phyloP scores from a whole-genome alignment of 2,329 filamentous ascomycete species.

The Beauveria medogensis region DNA sequence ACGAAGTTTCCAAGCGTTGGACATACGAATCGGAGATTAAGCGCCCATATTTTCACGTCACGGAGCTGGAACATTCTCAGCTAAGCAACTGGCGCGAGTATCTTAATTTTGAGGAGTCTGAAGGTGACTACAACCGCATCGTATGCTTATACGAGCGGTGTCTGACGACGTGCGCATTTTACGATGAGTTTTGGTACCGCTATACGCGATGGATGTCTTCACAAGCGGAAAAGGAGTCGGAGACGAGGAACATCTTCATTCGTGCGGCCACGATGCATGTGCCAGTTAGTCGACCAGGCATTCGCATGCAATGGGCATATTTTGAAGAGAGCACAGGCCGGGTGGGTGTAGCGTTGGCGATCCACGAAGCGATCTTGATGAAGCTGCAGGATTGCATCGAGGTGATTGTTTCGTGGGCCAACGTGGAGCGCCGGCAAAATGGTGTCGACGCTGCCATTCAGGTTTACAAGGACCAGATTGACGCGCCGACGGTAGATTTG shows the following conservation, averaged over 20 bases:
- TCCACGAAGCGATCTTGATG: conserved; percentile 73
- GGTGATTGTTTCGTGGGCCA: conserved; percentile 80
- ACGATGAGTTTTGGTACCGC: conserved; percentile 98
- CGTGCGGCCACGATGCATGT: conserved; percentile 79
- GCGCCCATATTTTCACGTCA: conserved; percentile 93
- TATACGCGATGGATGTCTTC: conserved; percentile 90
- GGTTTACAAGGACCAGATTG: conserved; percentile 73
- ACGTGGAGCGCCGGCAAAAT: conserved; percentile 73
- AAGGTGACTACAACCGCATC: conserved; percentile 67
- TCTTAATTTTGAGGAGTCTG: conserved; percentile 85
- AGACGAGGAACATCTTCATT: conserved; percentile 86
- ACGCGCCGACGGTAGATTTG: conserved; percentile 61
- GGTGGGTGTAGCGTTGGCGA: conserved; percentile 69
- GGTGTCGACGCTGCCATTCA: conserved; percentile 79
- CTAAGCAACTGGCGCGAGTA: conserved; percentile 92
- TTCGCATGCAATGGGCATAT: conserved; percentile 84
- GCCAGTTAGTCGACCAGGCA: conserved; percentile 73
- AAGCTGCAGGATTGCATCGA: conserved; percentile 75
- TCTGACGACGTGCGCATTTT: conserved; percentile 83
- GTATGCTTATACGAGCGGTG: conserved; percentile 91
- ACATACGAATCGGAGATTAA: conserved; percentile 92
- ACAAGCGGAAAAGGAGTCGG: conserved; percentile 74
- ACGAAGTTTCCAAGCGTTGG: conserved; percentile 88
- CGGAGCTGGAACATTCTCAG: conserved; percentile 78
- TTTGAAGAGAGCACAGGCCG: conserved; percentile 84